Percentiles rank a stretch among this genome's conserved stretches.
phyloP scores from a whole-genome alignment of 805 yeast species.

The Maudiozyma pseudohumilis region DNA sequence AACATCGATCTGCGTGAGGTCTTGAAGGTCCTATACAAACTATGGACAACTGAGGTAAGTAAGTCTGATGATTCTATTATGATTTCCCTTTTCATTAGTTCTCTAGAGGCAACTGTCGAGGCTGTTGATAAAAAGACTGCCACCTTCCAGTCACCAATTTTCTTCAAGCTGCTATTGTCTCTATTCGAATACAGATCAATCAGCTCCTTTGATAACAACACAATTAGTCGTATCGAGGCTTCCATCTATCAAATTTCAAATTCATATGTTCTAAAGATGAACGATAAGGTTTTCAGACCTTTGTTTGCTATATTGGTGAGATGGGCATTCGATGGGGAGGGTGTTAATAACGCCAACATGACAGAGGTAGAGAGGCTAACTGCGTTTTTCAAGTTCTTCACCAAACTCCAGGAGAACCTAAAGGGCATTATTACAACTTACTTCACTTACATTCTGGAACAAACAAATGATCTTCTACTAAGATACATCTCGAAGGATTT shows the following conservation, averaged over 20 bases:
- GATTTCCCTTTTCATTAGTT: slow-evolving; percentile 60
- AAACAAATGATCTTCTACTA: slow-evolving; percentile 48
- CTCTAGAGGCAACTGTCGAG: slow-evolving; percentile 58
- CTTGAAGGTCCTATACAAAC: slow-evolving; percentile 47
- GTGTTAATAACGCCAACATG: slow-evolving; percentile 37
- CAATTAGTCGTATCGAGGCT: slow-evolving; percentile 73
- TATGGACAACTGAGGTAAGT: slow-evolving; percentile 45
- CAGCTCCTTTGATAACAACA: slow-evolving; percentile 54
- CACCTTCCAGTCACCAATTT: slow-evolving; percentile 53
- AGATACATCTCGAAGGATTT: slow-evolving; percentile 37
- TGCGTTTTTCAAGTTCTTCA: slow-evolving; percentile 79
- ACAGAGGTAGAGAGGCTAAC: slow-evolving; percentile 48
- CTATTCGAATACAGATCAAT: slow-evolving; percentile 62
- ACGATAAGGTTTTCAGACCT: slow-evolving; percentile 90
- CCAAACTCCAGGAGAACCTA: slow-evolving; percentile 71
- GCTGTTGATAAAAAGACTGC: slow-evolving; percentile 65
- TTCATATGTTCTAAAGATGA: slow-evolving; percentile 74
- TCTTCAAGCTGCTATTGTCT: slow-evolving; percentile 57
- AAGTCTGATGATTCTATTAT: slow-evolving; percentile 34
- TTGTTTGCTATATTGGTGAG: slow-evolving; percentile 74
- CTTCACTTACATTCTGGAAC: slow-evolving; percentile 74
- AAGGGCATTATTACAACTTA: slow-evolving; percentile 83
- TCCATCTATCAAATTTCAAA: slow-evolving; percentile 66
- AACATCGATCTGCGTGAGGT: slow-evolving; percentile 59
- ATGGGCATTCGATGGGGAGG: slow-evolving; percentile 90